Percentiles rank a stretch among this genome's conserved stretches.
These are phyloP conservation scores for Lasiosphaeria hispida DNA, from an alignment of 495 filamentous ascomycete genomes.

Conservation along the genomic window DNA sequence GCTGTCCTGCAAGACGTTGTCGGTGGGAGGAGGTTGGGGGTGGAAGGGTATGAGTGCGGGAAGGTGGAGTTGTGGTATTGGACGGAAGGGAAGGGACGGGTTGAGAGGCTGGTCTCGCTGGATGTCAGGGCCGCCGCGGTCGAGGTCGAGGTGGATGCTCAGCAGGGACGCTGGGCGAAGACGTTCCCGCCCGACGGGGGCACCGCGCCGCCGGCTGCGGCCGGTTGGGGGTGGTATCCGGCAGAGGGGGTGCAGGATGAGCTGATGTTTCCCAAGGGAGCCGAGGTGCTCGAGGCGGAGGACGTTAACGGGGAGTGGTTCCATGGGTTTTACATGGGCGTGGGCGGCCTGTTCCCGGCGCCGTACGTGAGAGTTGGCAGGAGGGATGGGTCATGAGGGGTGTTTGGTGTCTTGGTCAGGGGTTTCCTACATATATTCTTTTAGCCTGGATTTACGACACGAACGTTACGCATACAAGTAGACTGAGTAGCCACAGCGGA, in stretches of 20 bases:
- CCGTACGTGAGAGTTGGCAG: constrained; percentile 53
- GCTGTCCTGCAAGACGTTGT: constrained; percentile 59
- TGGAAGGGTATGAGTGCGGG: constrained; percentile 44
- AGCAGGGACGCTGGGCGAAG: constrained; percentile 4
- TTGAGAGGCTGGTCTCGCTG: constrained; percentile 30
- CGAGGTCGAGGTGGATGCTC: constrained; percentile 6
- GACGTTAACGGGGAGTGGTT: constrained; percentile 87
- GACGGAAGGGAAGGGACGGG: constrained; percentile 15
- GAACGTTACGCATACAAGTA: too few relatives aligned
- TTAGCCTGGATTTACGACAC: too few relatives aligned
- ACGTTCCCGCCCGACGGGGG: constrained; percentile 72
- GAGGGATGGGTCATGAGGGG: not conserved
- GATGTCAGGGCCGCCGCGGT: constrained; percentile 34
- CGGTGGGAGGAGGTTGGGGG: constrained; percentile 56
- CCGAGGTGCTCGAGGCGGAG: constrained; percentile 75
- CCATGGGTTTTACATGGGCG: constrained; percentile 74
- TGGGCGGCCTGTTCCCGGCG: constrained; percentile 71
- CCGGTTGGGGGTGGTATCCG: constrained; percentile 73
- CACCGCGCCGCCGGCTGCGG: constrained; percentile 57
- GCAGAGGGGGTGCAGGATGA: constrained; percentile 61
- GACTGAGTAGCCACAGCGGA: too few relatives aligned
- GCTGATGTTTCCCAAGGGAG: constrained; percentile 75
- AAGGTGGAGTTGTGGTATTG: constrained; percentile 32
- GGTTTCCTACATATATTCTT: not conserved
- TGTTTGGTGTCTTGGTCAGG: not conserved